Conservation (phyloP, 768 basidiomycete genomes). For the Tricholoma flavovirens region DNA sequence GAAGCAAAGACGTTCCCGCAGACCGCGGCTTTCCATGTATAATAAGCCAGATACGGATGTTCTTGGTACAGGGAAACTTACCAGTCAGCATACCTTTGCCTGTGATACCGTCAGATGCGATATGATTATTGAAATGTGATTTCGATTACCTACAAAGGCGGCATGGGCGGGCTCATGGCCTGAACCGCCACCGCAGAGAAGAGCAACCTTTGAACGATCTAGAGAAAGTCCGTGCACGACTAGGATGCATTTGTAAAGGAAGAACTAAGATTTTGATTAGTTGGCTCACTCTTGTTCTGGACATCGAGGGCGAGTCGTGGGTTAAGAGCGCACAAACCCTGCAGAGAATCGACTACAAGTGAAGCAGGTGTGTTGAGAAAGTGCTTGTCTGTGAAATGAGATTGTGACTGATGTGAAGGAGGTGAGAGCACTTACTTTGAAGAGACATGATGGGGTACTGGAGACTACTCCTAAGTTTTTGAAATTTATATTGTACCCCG, state of each 20-base stretch:
- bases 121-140: neutral
- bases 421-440: conserved; percentile 24
- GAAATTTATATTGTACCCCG: neutral
- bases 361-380: conserved; percentile 65
- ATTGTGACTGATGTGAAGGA: neutral
- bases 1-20: conserved; percentile 89
- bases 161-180: conserved; percentile 93
- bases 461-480: no score
- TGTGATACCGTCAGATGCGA: conserved; percentile 18
- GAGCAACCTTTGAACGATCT: conserved; percentile 62
- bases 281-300: conserved; percentile 56
- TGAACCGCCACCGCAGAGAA: conserved; percentile 80
- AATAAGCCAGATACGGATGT: neutral
- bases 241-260: conserved; percentile 20
- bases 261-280: conserved; percentile 5
- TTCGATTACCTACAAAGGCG: conserved; percentile 71
- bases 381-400: conserved; percentile 51
- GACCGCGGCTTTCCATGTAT: conserved; percentile 48
- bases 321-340: conserved; percentile 67
- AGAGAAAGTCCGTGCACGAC: conserved; percentile 62
- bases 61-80: conserved; percentile 18
- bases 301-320: conserved; percentile 66
- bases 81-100: conserved; percentile 77
- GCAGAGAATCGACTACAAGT: conserved; percentile 74
- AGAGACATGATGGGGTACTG: conserved; percentile 33